Evolutionary conservation across 2,329 filamentous ascomycete genomes (phyloP).

Genomic region (Macrophomina phaseolina): DNA sequence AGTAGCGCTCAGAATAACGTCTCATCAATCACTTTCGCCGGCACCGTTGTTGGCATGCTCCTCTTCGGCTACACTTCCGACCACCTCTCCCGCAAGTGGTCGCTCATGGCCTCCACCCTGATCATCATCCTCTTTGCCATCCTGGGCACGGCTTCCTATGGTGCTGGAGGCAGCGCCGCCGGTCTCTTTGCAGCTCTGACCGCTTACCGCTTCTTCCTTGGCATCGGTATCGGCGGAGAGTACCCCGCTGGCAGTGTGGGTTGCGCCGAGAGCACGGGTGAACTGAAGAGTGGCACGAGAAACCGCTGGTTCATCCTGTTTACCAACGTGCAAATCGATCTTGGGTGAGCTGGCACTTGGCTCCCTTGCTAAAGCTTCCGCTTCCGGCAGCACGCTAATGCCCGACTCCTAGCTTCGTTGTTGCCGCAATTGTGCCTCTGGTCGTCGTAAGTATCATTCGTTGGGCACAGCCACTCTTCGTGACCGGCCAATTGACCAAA

Average conservation of each 20-base stretch:
- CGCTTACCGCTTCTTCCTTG: conserved; percentile 83
- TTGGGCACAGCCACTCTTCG: no score
- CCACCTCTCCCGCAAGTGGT: conserved; percentile 83
- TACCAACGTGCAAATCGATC: conserved; percentile 86
- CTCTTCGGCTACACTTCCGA: conserved; percentile 82
- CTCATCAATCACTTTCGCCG: conserved; percentile 81
- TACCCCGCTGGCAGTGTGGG: conserved; percentile 85
- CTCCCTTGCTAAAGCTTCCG: background rate
- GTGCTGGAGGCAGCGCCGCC: conserved; percentile 67
- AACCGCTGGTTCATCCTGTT: conserved; percentile 85
- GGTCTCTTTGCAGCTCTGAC: conserved; percentile 81
- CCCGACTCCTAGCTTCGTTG: conserved; percentile 62
- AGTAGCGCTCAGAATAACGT: conserved; percentile 77
- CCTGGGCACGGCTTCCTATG: conserved; percentile 77
- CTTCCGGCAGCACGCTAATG: background rate
- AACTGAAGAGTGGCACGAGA: conserved; percentile 79
- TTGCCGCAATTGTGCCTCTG: conserved; percentile 78
- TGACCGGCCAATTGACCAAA: background rate
- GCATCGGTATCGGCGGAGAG: conserved; percentile 75
- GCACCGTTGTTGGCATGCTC: conserved; percentile 82
- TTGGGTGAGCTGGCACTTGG: conserved; percentile 52
- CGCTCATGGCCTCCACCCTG: conserved; percentile 78
- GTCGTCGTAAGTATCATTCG: conserved; percentile 54
- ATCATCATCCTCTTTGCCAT: conserved; percentile 87
- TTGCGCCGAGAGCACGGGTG: conserved; percentile 81